Conservation (phyloP, 225 moss, liverwort and hornwort species). For the Antitrichia curtipendula region DNA sequence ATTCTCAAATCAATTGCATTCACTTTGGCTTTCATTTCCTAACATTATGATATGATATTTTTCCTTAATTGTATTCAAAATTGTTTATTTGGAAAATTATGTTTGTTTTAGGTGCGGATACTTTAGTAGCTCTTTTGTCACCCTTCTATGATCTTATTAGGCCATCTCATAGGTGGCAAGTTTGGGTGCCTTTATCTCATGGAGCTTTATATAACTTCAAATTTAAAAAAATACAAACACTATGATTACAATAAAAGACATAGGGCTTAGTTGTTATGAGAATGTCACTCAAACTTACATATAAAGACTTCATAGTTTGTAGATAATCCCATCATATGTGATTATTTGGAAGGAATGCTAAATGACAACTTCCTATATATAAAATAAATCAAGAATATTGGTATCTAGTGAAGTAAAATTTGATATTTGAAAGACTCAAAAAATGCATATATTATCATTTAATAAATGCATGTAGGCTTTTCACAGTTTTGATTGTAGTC, state of each 20-base stretch:
- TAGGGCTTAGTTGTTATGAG: not conserved
- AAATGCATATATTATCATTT: not conserved
- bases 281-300: not conserved
- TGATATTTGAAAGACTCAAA: not conserved
- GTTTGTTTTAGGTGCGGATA: not conserved
- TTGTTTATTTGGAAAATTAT: not conserved
- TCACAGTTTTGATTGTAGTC: not conserved
- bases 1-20: not conserved
- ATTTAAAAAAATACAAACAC: not conserved
- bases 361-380: not conserved
- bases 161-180: not conserved
- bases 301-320: not conserved
- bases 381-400: not conserved
- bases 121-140: not conserved
- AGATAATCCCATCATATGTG: not conserved
- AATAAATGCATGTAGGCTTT: not conserved
- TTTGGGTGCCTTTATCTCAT: not conserved
- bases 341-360: not conserved
- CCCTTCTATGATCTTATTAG: not conserved
- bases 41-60: not conserved
- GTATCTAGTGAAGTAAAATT: not conserved
- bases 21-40: not conserved
- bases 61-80: fast-evolving
- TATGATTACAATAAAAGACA: not conserved
- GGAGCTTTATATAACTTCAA: not conserved